Percentiles rank a stretch among this genome's conserved stretches.
Evolutionary conservation across 2,329 filamentous ascomycete genomes (phyloP).

Genomic region (Colletotrichum shisoi): DNA sequence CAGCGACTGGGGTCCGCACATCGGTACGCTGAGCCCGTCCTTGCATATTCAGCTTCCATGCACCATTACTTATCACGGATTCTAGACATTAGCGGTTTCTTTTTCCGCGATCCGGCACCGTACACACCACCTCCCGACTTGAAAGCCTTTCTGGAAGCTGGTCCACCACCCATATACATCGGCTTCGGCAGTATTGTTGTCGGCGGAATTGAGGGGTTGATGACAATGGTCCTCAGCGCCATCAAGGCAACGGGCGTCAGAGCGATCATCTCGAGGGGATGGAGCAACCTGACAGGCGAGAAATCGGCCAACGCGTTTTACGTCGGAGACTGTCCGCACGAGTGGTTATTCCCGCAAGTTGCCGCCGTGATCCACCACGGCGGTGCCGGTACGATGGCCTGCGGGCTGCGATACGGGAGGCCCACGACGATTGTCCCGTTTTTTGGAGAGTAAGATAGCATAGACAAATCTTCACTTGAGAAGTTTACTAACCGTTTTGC

Average conservation of each 20-base stretch:
- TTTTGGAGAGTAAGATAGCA: slow-evolving; percentile 34
- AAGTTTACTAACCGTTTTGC: neutral
- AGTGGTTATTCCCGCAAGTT: slow-evolving; percentile 38
- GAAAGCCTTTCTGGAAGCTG: slow-evolving; percentile 62
- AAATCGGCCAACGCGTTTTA: slow-evolving; percentile 27
- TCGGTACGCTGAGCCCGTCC: slow-evolving; percentile 56
- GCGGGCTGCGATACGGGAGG: slow-evolving; percentile 31
- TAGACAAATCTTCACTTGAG: rapidly evolving
- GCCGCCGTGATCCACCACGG: slow-evolving; percentile 36
- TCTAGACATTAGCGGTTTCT: slow-evolving; percentile 67
- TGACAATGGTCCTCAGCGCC: slow-evolving; percentile 34
- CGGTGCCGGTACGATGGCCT: slow-evolving; percentile 35
- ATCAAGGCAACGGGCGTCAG: slow-evolving; percentile 27
- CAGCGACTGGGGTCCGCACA: slow-evolving; percentile 68
- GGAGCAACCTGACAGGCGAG: slow-evolving; percentile 30
- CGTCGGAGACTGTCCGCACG: slow-evolving; percentile 36
- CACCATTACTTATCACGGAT: neutral
- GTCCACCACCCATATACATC: slow-evolving; percentile 54
- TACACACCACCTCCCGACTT: slow-evolving; percentile 65
- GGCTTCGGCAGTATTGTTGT: slow-evolving; percentile 35
- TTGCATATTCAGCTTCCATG: no score
- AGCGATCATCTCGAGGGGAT: slow-evolving; percentile 36
- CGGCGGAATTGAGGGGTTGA: slow-evolving; percentile 18
- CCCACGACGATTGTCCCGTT: slow-evolving; percentile 35
- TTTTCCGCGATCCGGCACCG: slow-evolving; percentile 64